Base-by-base conservation (phyloP, 805 yeast genomes). In the Pichia rugopelliculosa region DNA sequence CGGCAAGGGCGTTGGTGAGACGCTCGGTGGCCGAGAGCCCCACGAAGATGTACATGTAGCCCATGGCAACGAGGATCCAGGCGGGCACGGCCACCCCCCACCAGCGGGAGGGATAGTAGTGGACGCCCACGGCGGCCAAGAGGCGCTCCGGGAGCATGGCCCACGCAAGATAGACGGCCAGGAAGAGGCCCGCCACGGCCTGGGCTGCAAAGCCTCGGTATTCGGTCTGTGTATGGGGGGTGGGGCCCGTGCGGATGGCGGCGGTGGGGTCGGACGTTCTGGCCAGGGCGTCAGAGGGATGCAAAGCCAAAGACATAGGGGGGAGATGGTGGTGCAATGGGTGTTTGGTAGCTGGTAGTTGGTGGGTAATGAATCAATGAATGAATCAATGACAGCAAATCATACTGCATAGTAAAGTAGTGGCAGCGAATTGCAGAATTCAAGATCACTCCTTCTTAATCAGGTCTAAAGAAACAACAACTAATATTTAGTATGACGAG, bases 131-230 rank as follows among this genome's bases (percentile, higher is more conserved):
- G 9, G 56, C 56, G 48, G 79, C 72, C 38, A 84, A 74, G 33
- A 75, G 56, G n/a, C 58, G 52, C 36, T 77, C 76, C 0, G 97
- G 97, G 0, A 80, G 59, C 4, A 84, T 58, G 1, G 95, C 78
- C 97, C 98, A 91, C 5, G 76, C 50, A 2, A 82, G 53, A 74
- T 86, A 85, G 6, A 76, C 64, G 2, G 72, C 48, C 23, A 87
- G 70, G 0, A 76, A 71, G 2, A 80, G 65, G 0, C 82, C 73
- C 15, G 84, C 75, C 0, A 87, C 71, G 6, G 88, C 82, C 60
- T 86, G 87, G 20, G 84, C 73, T 30, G 91, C 87, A 66, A 89
- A 93, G 11, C 97, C 96, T 57, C 78, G 82, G 65, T 91, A 93
- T 59, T 91, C 98, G 0, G 84, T 78, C 56, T 77, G 75, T 44